Evolutionary conservation across 768 basidiomycete species (phyloP).

Genomic region (Termitomyces sp.): DNA sequence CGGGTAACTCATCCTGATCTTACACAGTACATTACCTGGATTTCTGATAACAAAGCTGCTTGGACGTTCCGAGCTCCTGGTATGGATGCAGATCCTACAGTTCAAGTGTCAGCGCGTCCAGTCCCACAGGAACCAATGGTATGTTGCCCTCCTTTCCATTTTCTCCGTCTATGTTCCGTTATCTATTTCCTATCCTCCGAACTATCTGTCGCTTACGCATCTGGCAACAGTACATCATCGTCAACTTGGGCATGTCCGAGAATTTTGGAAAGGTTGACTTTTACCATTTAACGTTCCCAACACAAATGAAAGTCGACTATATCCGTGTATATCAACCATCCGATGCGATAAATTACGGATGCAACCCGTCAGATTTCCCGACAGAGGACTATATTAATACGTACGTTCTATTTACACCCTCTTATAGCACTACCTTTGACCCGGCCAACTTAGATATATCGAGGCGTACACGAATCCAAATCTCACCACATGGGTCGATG

Average conservation of each 20-base stretch:
- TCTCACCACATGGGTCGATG: conserved; percentile 50
- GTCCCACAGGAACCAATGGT: conserved; percentile 89
- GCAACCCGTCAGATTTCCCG: conserved; percentile 64
- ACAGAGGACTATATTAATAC: conserved; percentile 70
- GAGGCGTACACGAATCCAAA: conserved; percentile 75
- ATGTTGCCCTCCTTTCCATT: conserved; percentile 17
- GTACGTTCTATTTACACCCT: conserved; percentile 30
- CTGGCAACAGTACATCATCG: conserved; percentile 65
- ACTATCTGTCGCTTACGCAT: neutral
- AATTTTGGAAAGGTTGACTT: conserved; percentile 78
- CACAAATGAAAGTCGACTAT: conserved; percentile 45
- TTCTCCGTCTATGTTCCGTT: too few species aligned
- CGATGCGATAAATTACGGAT: conserved; percentile 66
- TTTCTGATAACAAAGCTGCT: conserved; percentile 59
- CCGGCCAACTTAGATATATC: conserved; percentile 37
- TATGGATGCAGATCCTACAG: conserved; percentile 57
- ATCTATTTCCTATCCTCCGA: neutral
- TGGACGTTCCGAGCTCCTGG: conserved; percentile 79
- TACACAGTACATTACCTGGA: conserved; percentile 80
- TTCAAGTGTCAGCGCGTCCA: conserved; percentile 63
- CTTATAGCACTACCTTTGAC: neutral
- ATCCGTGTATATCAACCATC: conserved; percentile 72
- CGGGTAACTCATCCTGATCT: neutral
- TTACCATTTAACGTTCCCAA: conserved; percentile 67
- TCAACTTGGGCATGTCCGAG: conserved; percentile 79